Base-by-base conservation (phyloP, 345 rosid species). In the Hevea brasiliensis region DNA sequence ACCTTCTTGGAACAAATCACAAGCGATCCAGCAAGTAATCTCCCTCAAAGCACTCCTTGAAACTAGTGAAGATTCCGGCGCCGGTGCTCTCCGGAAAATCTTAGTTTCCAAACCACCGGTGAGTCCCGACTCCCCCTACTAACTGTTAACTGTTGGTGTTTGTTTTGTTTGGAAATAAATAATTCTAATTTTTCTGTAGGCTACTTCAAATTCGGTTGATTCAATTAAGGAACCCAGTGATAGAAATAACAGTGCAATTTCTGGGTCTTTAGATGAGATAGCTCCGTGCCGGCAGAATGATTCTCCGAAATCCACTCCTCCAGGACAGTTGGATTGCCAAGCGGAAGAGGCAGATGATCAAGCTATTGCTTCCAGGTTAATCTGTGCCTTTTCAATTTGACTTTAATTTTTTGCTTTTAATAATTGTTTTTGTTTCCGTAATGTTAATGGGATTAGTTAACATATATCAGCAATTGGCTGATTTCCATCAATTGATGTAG, bases 1-100 rank as follows among this genome's bases (percentile, higher is more conserved):
- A 56, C 98, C 98, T 24, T 93, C 98, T 7, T 93, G 98, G 98
- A 93, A 93, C 89, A 91, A 93, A 80, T 93, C 98, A 65, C 98
- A 93, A 82, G 98, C 98, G 86, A 89, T 93, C 89, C 97, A 93
- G 85, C 98, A 93, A 81, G 98, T 93, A 44, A 72, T 93, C n/a
- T 90, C 91, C 8, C 93, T 93, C 47, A 93, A 93, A 81, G 91
- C 92, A 67, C 81, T 93, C 32, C 89, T 83, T 15, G 98, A 89
- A 42, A 81, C 89, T 26, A 81, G 78, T 27, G 90, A 84, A 11
- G 93, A 87, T 68, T 83, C 97, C 82, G 92, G 89, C 72, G 88
- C 89, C 77, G 89, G 86, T 35, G 82, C 89, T 80, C 84, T 88
- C 68, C 81, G 89, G 32, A 89, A 76, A 79, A 84, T 89, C 81